Evolutionary conservation across 768 basidiomycete species (phyloP).

Genomic region (Paxillus rubicundulus): DNA sequence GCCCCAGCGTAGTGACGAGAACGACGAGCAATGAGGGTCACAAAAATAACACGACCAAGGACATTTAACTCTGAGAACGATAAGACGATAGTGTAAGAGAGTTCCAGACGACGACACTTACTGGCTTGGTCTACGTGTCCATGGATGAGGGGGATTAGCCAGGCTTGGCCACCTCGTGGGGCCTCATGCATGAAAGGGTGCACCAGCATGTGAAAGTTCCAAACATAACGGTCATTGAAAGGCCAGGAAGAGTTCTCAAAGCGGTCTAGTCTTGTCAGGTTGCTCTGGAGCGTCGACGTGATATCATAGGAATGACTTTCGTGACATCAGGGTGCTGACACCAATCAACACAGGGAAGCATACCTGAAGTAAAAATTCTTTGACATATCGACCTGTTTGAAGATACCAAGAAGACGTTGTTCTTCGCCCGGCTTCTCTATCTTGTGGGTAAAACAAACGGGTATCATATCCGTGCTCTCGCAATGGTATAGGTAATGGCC

Average conservation of each 20-base stretch:
- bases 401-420: constrained; percentile 81
- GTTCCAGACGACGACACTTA: constrained; percentile 40
- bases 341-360: background rate
- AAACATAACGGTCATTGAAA: constrained; percentile 87
- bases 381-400: constrained; percentile 97
- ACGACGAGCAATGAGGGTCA: constrained; percentile 91
- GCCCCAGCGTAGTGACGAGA: constrained; percentile 96
- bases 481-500: constrained; percentile 97
- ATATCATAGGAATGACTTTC: constrained; percentile 92
- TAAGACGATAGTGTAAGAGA: background rate
- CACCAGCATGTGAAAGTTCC: constrained; percentile 89
- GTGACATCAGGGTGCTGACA: background rate
- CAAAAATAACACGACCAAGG: constrained; percentile 84
- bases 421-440: constrained; percentile 88
- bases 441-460: constrained; percentile 76
- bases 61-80: constrained; percentile 73
- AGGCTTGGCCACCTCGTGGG: constrained; percentile 56
- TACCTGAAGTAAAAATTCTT: constrained; percentile 99
- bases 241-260: constrained; percentile 49
- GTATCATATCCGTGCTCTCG: constrained; percentile 83
- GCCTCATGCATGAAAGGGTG: constrained; percentile 53
- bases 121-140: constrained; percentile 99
- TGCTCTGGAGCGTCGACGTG: constrained; percentile 92
- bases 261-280: constrained; percentile 63
- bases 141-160: constrained; percentile 90